Percentiles rank a stretch among this genome's conserved stretches.
phyloP scores from a whole-genome alignment of 805 yeast genomes.

The Spathaspora sp. region DNA sequence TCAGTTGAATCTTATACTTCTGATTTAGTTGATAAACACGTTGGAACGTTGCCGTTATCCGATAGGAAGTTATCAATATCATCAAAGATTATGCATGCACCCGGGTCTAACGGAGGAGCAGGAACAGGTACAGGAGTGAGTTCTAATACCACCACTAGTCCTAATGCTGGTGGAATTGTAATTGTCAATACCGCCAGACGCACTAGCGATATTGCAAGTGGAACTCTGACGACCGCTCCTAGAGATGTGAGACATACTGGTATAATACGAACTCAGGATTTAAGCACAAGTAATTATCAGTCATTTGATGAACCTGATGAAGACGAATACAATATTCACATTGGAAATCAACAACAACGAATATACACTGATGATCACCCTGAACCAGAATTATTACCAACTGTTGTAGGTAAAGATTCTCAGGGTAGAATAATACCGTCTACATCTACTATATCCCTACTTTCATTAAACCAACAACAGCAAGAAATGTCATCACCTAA shows the following conservation, averaged over 20 bases:
- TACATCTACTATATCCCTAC: conserved; percentile 38
- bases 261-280: not conserved
- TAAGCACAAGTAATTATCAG: not conserved
- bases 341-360: not conserved
- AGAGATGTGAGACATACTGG: not conserved
- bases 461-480: conserved; percentile 30
- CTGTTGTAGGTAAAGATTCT: conserved; percentile 39
- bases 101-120: not conserved
- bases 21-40: not conserved
- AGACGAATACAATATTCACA: not conserved
- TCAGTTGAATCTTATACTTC: not conserved
- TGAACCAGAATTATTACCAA: conserved; percentile 41
- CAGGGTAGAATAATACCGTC: conserved; percentile 40
- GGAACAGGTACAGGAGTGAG: not conserved
- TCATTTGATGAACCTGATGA: not conserved
- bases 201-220: not conserved
- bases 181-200: not conserved
- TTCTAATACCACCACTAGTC: not conserved
- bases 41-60: not conserved
- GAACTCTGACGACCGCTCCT: not conserved
- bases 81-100: not conserved
- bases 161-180: not conserved
- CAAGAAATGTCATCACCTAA: conserved; percentile 5
- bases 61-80: not conserved
- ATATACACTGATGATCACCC: conserved; percentile 32